These are phyloP conservation scores for Fusarium abutilonis DNA, from an alignment of 2,329 filamentous ascomycete species.

Conservation along the genomic window DNA sequence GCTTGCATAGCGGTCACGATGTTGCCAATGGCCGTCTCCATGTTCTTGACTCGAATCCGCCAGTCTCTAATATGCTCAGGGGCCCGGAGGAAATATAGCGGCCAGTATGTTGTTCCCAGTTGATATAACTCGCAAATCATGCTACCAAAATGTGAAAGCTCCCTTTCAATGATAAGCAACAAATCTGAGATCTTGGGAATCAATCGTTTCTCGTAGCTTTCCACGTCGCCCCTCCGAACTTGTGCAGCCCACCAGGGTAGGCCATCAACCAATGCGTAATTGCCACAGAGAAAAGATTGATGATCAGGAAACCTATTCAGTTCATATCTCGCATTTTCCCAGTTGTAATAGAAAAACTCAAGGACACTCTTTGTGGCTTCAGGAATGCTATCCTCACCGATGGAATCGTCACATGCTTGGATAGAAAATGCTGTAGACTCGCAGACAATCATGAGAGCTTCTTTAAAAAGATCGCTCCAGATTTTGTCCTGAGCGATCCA, in stretches of 20 bases:
- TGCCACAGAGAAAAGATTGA: conserved; percentile 1
- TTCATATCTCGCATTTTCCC: background rate
- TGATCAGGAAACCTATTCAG: conserved; percentile 10
- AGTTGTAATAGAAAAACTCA: background rate
- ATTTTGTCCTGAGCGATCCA: conserved; percentile 7
- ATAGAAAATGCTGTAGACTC: conserved; percentile 18
- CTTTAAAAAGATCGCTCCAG: background rate
- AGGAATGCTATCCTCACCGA: background rate
- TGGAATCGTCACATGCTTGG: background rate
- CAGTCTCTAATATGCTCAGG: conserved; percentile 17
- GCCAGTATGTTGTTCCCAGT: conserved; percentile 22
- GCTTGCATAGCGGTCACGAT: background rate
- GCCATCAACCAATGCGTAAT: background rate
- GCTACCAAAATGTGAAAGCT: conserved; percentile 35
- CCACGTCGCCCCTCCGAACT: background rate
- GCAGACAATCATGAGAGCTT: conserved; percentile 21
- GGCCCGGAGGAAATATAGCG: conserved; percentile 10
- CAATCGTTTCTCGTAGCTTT: conserved; percentile 26
- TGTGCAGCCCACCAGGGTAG: conserved; percentile 6
- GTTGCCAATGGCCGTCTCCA: conserved; percentile 5
- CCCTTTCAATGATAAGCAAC: conserved; percentile 16
- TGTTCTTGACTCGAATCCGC: background rate
- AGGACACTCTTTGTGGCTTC: background rate
- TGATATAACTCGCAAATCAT: conserved; percentile 42
- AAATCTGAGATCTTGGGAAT: conserved; percentile 33